phyloP scores from a whole-genome alignment of 2,329 filamentous ascomycete genomes.

The Orbilia oligospora region DNA sequence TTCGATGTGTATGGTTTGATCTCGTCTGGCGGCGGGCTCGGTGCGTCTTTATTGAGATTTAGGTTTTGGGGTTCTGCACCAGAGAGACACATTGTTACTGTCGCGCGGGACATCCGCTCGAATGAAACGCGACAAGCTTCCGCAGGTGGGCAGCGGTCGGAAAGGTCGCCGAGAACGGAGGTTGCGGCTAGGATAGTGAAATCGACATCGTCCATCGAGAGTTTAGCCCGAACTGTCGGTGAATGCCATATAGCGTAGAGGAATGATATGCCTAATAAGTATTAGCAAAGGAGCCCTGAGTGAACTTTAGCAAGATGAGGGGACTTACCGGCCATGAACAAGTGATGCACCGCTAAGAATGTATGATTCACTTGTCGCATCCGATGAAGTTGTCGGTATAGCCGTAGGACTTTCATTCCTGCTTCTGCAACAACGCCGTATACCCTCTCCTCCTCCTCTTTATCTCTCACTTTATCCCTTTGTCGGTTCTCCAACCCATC shows the following conservation, averaged over 20 bases:
- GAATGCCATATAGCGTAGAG: conserved; percentile 98
- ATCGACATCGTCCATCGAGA: conserved; percentile 96
- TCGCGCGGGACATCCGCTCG: conserved; percentile 93
- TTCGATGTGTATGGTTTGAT: conserved; percentile 52
- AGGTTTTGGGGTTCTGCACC: conserved; percentile 61
- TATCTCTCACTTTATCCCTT: conserved; percentile 22
- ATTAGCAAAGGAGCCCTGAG: not conserved
- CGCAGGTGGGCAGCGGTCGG: conserved; percentile 93
- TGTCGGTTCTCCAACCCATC: conserved; percentile 40
- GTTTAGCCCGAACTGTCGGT: conserved; percentile 83
- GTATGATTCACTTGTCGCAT: conserved; percentile 95
- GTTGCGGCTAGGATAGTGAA: conserved; percentile 94
- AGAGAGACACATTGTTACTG: conserved; percentile 92
- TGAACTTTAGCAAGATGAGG: not conserved
- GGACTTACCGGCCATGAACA: conserved; percentile 89
- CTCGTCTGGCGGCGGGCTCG: conserved; percentile 52
- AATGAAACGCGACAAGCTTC: conserved; percentile 96
- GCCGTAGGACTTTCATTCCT: conserved; percentile 89
- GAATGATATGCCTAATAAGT: conserved; percentile 80
- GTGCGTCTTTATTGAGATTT: conserved; percentile 62
- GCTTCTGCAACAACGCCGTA: conserved; percentile 96
- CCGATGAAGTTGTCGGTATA: conserved; percentile 90
- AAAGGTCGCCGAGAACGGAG: conserved; percentile 90
- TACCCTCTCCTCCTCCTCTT: conserved; percentile 86
- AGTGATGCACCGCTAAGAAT: conserved; percentile 92